phyloP scores from a whole-genome alignment of 805 yeast species.

The Saccharomycopsis capsularis region DNA sequence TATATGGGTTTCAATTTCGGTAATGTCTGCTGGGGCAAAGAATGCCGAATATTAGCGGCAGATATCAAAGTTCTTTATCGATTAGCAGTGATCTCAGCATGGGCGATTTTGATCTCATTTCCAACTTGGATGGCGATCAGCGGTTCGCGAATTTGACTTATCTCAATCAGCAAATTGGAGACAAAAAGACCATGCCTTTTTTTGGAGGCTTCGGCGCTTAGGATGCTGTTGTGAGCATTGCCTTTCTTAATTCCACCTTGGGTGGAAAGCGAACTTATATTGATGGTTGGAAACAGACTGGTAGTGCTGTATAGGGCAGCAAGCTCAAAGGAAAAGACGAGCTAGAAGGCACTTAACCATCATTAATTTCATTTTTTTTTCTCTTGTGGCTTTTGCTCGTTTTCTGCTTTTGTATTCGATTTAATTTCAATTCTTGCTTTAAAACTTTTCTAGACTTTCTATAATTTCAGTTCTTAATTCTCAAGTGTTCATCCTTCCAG shows the following conservation, averaged over 20 bases:
- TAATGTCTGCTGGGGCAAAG: conserved; percentile 28
- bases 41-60: conserved; percentile 41
- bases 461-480: too few species aligned
- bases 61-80: conserved; percentile 65
- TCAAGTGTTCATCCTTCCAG: too few species aligned
- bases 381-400: too few species aligned
- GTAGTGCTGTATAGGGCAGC: conserved; percentile 12
- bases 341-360: too few species aligned
- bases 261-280: conserved; percentile 7
- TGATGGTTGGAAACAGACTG: conserved; percentile 15
- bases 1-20: conserved; percentile 39
- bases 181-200: conserved; percentile 1
- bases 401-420: too few species aligned
- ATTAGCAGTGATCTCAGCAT: conserved; percentile 56
- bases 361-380: too few species aligned
- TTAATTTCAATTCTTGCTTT: too few species aligned
- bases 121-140: conserved; percentile 64
- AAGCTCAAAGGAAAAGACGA: conserved; percentile 17
- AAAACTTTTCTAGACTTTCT: too few species aligned
- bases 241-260: conserved; percentile 4
- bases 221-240: conserved; percentile 20
- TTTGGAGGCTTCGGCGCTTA: conserved; percentile 20
- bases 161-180: conserved; percentile 7
- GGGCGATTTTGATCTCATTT: conserved; percentile 76
- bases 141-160: conserved; percentile 12